Conservation (phyloP, 805 yeast species). For the Jamesozyma lodderae region DNA sequence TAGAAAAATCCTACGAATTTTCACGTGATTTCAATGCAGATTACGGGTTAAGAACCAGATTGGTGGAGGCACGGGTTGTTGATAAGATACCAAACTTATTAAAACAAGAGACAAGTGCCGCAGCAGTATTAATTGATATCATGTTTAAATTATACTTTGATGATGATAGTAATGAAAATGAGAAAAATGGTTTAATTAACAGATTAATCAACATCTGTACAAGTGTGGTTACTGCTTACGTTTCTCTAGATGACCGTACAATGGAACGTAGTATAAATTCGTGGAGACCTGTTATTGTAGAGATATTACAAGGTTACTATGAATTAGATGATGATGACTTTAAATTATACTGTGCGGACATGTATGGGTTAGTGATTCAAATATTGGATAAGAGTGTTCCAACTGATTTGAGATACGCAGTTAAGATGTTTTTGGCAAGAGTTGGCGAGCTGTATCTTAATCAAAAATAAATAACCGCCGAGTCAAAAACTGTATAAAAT, state of each 20-base stretch:
- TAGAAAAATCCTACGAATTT: conserved; percentile 67
- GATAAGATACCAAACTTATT: conserved; percentile 85
- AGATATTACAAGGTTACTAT: conserved; percentile 72
- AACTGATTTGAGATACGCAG: conserved; percentile 50
- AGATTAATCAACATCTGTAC: conserved; percentile 58
- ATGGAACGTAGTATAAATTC: conserved; percentile 76
- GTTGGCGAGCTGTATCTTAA: conserved; percentile 40
- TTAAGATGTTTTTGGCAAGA: conserved; percentile 49
- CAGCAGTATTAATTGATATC: conserved; percentile 76
- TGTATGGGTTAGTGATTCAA: conserved; percentile 51
- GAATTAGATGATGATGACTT: conserved; percentile 72
- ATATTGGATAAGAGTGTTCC: conserved; percentile 55
- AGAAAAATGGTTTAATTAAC: conserved; percentile 32
- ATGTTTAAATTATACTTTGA: conserved; percentile 62
- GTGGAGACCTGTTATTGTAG: conserved; percentile 90
- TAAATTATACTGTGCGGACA: conserved; percentile 43
- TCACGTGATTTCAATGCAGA: conserved; percentile 84
- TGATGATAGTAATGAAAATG: conserved; percentile 20
- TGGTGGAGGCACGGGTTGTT: conserved; percentile 88
- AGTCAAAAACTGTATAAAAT: not conserved
- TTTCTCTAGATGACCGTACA: conserved; percentile 57
- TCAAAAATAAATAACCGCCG: not conserved
- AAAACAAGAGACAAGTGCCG: conserved; percentile 84
- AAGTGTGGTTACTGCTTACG: conserved; percentile 59
- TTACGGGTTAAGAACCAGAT: conserved; percentile 73